Conservation (phyloP, 2,329 filamentous ascomycete genomes). For the Cordyceps militaris region DNA sequence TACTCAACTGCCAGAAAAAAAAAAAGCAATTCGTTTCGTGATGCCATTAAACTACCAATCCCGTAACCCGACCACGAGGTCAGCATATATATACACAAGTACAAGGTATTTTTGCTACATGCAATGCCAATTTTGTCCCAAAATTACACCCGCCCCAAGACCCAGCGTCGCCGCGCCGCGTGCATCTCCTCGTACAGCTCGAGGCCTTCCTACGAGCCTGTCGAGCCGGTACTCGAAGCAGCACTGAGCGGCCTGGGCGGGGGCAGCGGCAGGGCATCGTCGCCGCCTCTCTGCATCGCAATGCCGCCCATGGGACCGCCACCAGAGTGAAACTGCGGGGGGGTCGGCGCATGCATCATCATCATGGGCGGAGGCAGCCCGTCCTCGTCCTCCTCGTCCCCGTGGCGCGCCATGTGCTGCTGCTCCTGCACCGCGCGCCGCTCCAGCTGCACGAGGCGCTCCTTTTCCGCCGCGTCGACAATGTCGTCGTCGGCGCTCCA, state of each 20-base stretch:
- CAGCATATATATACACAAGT: not conserved
- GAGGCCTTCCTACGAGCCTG: conserved; percentile 26
- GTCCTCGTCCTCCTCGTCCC: conserved; percentile 27
- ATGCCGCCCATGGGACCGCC: conserved; percentile 28
- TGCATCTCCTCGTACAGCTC: conserved; percentile 1
- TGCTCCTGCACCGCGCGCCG: conserved; percentile 36
- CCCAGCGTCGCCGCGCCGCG: conserved; percentile 20
- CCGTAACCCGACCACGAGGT: not conserved
- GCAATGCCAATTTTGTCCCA: not conserved
- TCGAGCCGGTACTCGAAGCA: conserved; percentile 37
- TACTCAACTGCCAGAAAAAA: not conserved
- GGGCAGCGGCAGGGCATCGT: conserved; percentile 25
- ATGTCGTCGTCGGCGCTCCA: conserved; percentile 62
- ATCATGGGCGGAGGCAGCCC: not conserved
- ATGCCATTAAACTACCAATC: not conserved
- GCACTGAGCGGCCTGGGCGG: conserved; percentile 33
- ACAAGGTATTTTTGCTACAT: not conserved
- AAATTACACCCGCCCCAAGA: conserved; percentile 13
- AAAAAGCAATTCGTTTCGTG: not conserved
- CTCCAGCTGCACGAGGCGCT: conserved; percentile 44
- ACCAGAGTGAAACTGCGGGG: conserved; percentile 13
- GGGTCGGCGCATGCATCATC: conserved; percentile 16
- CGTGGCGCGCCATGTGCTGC: conserved; percentile 20
- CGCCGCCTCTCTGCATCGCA: conserved; percentile 29
- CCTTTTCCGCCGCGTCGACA: conserved; percentile 54